These are phyloP conservation scores for Astragalus membranaceus DNA, from an alignment of 306 rosid species.

Conservation along the genomic window DNA sequence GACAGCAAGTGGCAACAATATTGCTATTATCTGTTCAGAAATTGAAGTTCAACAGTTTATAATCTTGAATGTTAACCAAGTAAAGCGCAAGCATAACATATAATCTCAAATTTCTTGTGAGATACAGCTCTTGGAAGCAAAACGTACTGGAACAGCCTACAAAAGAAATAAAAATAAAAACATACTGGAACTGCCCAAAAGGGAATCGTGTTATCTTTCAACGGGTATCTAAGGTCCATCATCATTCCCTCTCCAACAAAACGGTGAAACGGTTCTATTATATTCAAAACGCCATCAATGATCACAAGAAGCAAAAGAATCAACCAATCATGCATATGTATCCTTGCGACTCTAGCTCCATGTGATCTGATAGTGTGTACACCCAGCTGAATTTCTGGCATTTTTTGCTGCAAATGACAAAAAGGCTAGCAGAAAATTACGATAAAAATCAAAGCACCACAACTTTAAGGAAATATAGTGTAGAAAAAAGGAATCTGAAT, in stretches of 20 bases:
- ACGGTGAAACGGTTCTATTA: constrained; percentile 82
- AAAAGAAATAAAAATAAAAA: too few species aligned
- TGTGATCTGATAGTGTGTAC: constrained; percentile 74
- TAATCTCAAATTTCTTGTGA: neutral
- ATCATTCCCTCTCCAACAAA: constrained; percentile 88
- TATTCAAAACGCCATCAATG: constrained; percentile 51
- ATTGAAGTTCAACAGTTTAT: constrained; percentile 11
- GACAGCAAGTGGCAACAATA: constrained; percentile 55
- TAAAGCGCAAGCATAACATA: neutral
- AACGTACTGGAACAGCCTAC: constrained; percentile 85
- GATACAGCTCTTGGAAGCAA: neutral
- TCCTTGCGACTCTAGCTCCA: constrained; percentile 56
- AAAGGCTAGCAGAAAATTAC: constrained; percentile 1
- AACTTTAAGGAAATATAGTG: constrained; percentile 5
- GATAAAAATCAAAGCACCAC: neutral
- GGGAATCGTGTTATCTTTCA: constrained; percentile 75
- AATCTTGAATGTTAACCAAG: neutral
- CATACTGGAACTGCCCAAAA: constrained; percentile 56
- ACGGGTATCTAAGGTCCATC: constrained; percentile 71
- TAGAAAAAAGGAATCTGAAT: too few species aligned
- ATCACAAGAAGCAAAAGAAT: constrained; percentile 61
- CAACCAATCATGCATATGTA: constrained; percentile 83
- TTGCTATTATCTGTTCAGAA: constrained; percentile 58
- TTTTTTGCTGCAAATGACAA: constrained; percentile 33
- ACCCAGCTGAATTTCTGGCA: constrained; percentile 76